Evolutionary conservation across 2,329 filamentous ascomycete genomes (phyloP), one percentile per base, ranked within the genome.

Genomic region (Sporothrix brasiliensis): DNA sequence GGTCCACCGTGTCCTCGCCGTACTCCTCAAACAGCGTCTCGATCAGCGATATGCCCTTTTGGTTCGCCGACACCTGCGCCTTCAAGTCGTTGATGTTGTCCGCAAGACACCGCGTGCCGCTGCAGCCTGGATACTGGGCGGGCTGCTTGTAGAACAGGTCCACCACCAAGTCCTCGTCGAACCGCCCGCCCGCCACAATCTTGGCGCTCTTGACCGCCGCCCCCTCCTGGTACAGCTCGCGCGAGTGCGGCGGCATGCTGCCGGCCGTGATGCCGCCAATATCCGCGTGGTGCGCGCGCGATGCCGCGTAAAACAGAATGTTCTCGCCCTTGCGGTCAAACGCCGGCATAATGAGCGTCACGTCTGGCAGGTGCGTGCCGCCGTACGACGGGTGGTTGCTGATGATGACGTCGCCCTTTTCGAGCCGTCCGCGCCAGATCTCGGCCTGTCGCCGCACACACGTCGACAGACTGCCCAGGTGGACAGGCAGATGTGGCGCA

Each of bases 21-120:
- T 94, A 95, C 75, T 95, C 92, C 21, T 87, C 85, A 74, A 96
- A 93, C 1, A 95, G 82, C 0, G 86, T 84, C 66, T 86, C 86
- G 74, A 96, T 95, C 27, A 94, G 83, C 49, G 88, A 89, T 76
- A 94, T 94, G 10, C 93, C 93, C 75, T 93, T 93, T 75, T 93
- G 90, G 76, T 97, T 96, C 14, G 92, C 92, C 0, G 93, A 92
- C 14, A 95, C 90, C 77, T 96, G 92, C 0, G 93, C 93, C 78
- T 94, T 93, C 53, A 97, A 83, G 77, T 96, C 93, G 68, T 92
- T 94, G 74, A 96, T 84, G 77, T 96, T 96, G 78, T 97, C 93
- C 11, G 87, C 88, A 1, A 96, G 83, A 77, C 92, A 93, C 56
- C 92, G 84, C 0, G 92, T 94, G 2, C 92, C 92, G 69, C 87